phyloP scores from a whole-genome alignment of 176 grass and related monocot species.

The Poa annua region DNA sequence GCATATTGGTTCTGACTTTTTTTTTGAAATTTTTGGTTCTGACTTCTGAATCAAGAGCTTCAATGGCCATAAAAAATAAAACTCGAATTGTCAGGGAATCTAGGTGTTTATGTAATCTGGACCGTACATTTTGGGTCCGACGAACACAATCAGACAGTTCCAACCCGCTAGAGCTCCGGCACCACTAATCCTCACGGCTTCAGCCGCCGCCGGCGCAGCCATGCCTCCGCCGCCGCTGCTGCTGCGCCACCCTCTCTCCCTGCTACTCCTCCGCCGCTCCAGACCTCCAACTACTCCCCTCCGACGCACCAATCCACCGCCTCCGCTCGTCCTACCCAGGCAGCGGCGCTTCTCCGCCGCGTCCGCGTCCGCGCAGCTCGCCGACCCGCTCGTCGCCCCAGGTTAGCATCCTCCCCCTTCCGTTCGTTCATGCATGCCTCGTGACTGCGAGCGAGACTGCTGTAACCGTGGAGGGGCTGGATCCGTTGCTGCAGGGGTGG shows the following conservation, averaged over 20 bases:
- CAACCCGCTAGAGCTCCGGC: not conserved
- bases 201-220: not conserved
- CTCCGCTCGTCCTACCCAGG: not conserved
- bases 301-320: not conserved
- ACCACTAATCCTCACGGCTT: slow-evolving; percentile 11
- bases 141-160: not conserved
- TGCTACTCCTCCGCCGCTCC: not conserved
- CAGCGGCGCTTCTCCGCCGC: slow-evolving; percentile 44
- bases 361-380: slow-evolving; percentile 12
- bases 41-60: too few species aligned
- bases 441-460: too few species aligned
- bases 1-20: too few species aligned
- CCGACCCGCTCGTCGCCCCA: not conserved
- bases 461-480: not conserved
- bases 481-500: slow-evolving; percentile 45
- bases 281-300: not conserved
- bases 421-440: not conserved
- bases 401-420: slow-evolving; percentile 2
- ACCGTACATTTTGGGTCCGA: not conserved
- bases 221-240: slow-evolving; percentile 24
- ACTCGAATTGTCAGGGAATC: too few species aligned
- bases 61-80: too few species aligned
- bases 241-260: slow-evolving; percentile 19
- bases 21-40: too few species aligned
- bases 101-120: not conserved